Evolutionary conservation across 805 yeast species (phyloP).

Genomic region (Saccharomycopsis fibuligera): DNA sequence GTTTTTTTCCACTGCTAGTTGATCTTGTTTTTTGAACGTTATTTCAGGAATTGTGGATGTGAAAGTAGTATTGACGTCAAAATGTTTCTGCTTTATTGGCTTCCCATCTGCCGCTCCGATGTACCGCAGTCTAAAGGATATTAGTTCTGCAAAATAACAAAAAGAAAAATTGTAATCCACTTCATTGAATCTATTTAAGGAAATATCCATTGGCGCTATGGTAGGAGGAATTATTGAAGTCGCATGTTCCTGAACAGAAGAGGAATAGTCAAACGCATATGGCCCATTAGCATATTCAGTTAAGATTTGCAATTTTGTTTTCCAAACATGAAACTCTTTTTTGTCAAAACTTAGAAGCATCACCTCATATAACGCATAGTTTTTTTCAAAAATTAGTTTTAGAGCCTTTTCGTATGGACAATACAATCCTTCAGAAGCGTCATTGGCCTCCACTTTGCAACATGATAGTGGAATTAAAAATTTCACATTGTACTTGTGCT

Average conservation of each 20-base stretch:
- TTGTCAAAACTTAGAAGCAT: slow-evolving; percentile 30
- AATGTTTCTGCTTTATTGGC: neutral
- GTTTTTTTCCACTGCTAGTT: slow-evolving; percentile 25
- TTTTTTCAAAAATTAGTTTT: slow-evolving; percentile 43
- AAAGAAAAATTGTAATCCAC: slow-evolving; percentile 9
- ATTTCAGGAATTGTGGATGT: neutral
- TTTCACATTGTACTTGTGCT: slow-evolving; percentile 29
- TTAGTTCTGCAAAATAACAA: slow-evolving; percentile 18
- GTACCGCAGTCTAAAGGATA: slow-evolving; percentile 1
- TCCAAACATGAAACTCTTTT: slow-evolving; percentile 39
- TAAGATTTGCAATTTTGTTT: slow-evolving; percentile 28
- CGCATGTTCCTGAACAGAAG: neutral
- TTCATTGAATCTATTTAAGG: slow-evolving; percentile 13
- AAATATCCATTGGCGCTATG: slow-evolving; percentile 21
- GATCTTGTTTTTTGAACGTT: slow-evolving; percentile 22
- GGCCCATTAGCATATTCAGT: slow-evolving; percentile 30
- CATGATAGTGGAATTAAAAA: slow-evolving; percentile 45
- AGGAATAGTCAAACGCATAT: slow-evolving; percentile 26
- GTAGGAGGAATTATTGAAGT: slow-evolving; percentile 15
- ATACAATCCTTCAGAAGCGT: slow-evolving; percentile 27
- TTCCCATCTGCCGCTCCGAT: neutral
- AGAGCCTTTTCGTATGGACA: slow-evolving; percentile 31
- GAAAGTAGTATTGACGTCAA: neutral
- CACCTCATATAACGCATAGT: slow-evolving; percentile 39
- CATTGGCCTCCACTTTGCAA: slow-evolving; percentile 26